Base-by-base conservation (phyloP, 495 filamentous ascomycete genomes). In the Aspergillus conjunctus region DNA sequence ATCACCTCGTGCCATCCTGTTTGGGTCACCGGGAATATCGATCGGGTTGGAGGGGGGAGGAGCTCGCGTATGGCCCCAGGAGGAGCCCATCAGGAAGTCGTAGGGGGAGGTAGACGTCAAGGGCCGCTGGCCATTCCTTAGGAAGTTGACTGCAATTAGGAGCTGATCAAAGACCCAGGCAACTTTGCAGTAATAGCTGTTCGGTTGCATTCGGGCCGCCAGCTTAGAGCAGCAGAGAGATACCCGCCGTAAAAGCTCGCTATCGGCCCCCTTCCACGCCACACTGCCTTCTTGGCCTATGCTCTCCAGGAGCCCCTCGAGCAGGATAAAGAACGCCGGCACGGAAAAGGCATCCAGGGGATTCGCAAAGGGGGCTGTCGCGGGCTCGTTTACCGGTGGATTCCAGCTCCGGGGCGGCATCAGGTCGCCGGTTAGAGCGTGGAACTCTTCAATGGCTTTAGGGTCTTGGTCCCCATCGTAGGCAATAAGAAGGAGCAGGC, bases 161-260 rank as follows among this genome's bases (percentile, higher is more conserved):
- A 54, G 33, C n/a, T 54, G 52, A 14, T 37, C 33, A 54, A 54
- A 43, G 18, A 54, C 33, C 52, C 52, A 54, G 7, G 52, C 52
- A 5, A 54, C 52, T 31, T 54, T 54, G 18, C 32, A 41, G 8
- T 54, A 31, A 3, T 54, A 22, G 17, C 39, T 54, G 21, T 54
- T 54, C 1, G 52, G 17, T 15, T 43, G 52, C 32, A 41, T 22
- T 3, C 52, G 33, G 17, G 33, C 39, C 1, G 52, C 52, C 18
- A 41, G 34, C 11, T 54, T 41, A 8, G 33, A 39, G 33, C 32
- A 54, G n/a, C 52, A 54, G 10, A 21, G 5, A 1, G 52, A 54
- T 10, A 54, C 52, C 12, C 52, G 33, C 39, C 52, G 52, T 15
- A 54, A 31, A 6, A 54, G 32, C 20, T 43, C 52, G 9, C 39